phyloP scores from a whole-genome alignment of 345 rosid genomes.

The Melastoma malabathricum region DNA sequence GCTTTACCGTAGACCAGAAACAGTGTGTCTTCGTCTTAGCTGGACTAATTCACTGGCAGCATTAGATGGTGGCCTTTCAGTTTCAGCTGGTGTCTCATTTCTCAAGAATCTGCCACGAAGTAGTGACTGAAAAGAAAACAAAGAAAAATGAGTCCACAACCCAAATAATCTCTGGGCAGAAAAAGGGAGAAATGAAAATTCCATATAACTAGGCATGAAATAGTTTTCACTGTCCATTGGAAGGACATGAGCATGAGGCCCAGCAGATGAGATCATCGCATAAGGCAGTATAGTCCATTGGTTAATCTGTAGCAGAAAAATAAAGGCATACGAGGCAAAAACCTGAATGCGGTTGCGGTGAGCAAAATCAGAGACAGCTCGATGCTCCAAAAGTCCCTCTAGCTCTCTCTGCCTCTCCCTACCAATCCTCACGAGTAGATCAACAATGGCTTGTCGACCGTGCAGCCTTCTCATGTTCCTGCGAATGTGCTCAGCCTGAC shows the following conservation, averaged over 20 bases:
- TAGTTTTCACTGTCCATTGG: too few species aligned
- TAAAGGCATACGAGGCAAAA: slow-evolving; percentile 8
- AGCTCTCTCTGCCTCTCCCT: slow-evolving; percentile 87
- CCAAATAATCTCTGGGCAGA: not conserved
- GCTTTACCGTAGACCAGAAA: slow-evolving; percentile 80
- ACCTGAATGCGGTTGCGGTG: slow-evolving; percentile 99
- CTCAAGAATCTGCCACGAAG: slow-evolving; percentile 94
- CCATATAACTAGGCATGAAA: not conserved
- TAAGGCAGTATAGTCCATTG: too few species aligned
- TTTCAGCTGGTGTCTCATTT: slow-evolving; percentile 67
- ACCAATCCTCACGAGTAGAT: slow-evolving; percentile 78
- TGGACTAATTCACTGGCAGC: slow-evolving; percentile 83
- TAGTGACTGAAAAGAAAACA: slow-evolving; percentile 46
- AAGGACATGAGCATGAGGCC: too few species aligned
- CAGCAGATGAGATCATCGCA: too few species aligned
- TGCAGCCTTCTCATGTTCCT: slow-evolving; percentile 71
- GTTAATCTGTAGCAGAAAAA: not conserved
- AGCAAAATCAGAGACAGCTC: slow-evolving; percentile 97
- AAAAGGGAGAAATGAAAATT: not conserved
- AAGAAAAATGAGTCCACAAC: not conserved
- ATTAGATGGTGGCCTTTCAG: slow-evolving; percentile 61
- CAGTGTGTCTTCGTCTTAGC: slow-evolving; percentile 79
- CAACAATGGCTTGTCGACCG: slow-evolving; percentile 85
- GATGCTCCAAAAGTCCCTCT: slow-evolving; percentile 83
- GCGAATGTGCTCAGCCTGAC: slow-evolving; percentile 61